phyloP scores from a whole-genome alignment of 1,284 basidiomycete genomes.

The Coniferiporia sulphurascens region DNA sequence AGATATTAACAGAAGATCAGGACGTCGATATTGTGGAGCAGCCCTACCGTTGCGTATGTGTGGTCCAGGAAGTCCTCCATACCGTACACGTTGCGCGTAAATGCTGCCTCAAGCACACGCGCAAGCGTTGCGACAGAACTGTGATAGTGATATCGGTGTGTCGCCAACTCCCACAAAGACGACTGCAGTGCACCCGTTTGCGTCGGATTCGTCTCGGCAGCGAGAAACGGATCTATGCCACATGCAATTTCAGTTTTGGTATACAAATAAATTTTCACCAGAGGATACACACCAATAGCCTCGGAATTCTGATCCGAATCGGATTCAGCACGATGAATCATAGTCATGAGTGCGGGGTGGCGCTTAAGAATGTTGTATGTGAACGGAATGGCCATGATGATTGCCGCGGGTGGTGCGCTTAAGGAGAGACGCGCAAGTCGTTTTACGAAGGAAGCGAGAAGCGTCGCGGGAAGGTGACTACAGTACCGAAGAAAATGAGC shows the following conservation, averaged over 20 bases:
- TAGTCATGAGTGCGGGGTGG: conserved; percentile 87
- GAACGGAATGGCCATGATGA: conserved; percentile 89
- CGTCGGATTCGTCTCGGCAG: conserved; percentile 68
- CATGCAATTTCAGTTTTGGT: not conserved
- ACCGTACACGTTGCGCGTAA: conserved; percentile 86
- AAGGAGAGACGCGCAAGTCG: conserved; percentile 83
- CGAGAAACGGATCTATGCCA: conserved; percentile 66
- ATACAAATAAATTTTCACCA: not conserved
- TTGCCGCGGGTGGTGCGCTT: conserved; percentile 83
- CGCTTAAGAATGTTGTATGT: conserved; percentile 92
- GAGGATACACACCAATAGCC: not conserved
- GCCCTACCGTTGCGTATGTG: conserved; percentile 85
- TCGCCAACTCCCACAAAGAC: conserved; percentile 88
- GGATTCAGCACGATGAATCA: conserved; percentile 74
- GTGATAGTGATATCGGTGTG: conserved; percentile 83
- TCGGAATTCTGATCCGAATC: conserved; percentile 28
- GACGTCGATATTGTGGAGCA: not conserved
- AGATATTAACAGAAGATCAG: not conserved
- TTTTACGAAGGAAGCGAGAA: conserved; percentile 94
- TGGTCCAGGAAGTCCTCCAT: conserved; percentile 98
- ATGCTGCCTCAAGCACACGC: conserved; percentile 86
- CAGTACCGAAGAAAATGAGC: not conserved
- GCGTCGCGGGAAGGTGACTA: conserved; percentile 82
- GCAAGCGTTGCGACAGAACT: conserved; percentile 79
- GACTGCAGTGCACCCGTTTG: conserved; percentile 78